Percentiles rank a stretch among this genome's conserved stretches.
Conservation (phyloP, 129 eudicot species). For the Solidago caesia region DNA sequence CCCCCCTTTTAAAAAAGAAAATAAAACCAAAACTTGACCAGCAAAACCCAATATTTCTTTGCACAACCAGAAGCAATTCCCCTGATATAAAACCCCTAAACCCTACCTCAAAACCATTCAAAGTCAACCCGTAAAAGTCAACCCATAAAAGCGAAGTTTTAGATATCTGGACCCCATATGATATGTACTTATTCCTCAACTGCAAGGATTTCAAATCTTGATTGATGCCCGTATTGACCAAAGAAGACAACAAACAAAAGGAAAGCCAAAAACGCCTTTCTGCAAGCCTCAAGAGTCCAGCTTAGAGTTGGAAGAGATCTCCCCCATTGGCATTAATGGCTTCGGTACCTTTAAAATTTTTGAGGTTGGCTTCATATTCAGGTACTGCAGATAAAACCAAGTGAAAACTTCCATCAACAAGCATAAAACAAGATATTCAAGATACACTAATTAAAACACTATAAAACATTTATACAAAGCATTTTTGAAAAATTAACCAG, state of each 20-base stretch:
- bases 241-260: slow-evolving; percentile 26
- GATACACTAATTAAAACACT: no score
- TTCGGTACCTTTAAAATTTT: slow-evolving; percentile 38
- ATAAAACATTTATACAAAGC: no score
- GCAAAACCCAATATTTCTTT: slow-evolving; percentile 47
- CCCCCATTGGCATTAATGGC: slow-evolving; percentile 35
- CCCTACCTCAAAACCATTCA: slow-evolving; percentile 16
- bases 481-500: no score
- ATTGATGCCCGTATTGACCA: slow-evolving; percentile 25
- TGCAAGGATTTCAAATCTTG: slow-evolving; percentile 34
- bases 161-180: slow-evolving; percentile 30
- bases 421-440: neutral
- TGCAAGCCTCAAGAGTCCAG: slow-evolving; percentile 47
- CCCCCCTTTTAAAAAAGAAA: slow-evolving; percentile 24
- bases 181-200: slow-evolving; percentile 55
- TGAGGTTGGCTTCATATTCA: slow-evolving; percentile 45
- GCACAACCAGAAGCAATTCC: slow-evolving; percentile 44
- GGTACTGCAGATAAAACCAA: slow-evolving; percentile 45
- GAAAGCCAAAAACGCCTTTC: slow-evolving; percentile 20
- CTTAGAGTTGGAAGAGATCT: slow-evolving; percentile 49
- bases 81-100: slow-evolving; percentile 29
- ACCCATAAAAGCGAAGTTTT: slow-evolving; percentile 19
- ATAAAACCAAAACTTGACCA: slow-evolving; percentile 39
- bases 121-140: neutral
- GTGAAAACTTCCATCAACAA: neutral